Conservation (phyloP, 352 stramenopile genomes). For the Phytophthora cajani region DNA sequence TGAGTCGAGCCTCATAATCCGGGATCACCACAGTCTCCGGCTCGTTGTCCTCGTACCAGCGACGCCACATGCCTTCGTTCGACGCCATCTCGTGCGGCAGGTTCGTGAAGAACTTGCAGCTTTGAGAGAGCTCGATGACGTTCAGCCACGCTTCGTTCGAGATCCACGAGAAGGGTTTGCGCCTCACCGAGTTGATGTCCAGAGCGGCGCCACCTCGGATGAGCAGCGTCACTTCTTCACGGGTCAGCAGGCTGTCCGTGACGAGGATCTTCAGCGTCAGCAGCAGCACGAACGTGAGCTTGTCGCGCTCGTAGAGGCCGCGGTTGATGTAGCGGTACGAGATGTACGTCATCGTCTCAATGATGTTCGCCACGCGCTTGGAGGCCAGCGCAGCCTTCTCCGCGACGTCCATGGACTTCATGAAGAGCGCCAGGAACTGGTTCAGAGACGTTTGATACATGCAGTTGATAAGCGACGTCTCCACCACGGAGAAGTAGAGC, state of each 20-base stretch:
- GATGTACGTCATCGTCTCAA: constrained; percentile 99
- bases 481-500: constrained; percentile 98
- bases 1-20: constrained; percentile 94
- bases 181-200: constrained; percentile 96
- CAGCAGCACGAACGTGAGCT: constrained; percentile 98
- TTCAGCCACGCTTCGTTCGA: constrained; percentile 98
- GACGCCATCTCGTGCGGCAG: constrained; percentile 96
- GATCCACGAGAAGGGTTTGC: constrained; percentile 98
- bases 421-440: constrained; percentile 98
- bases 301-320: constrained; percentile 98
- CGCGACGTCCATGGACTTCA: constrained; percentile 97
- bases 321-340: constrained; percentile 99
- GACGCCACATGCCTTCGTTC: constrained; percentile 96
- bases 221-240: constrained; percentile 95
- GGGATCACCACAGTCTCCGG: constrained; percentile 96
- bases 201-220: constrained; percentile 95
- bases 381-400: constrained; percentile 97
- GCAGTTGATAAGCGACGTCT: constrained; percentile 98
- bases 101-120: constrained; percentile 97
- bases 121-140: constrained; percentile 95
- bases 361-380: constrained; percentile 98
- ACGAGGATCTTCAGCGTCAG: constrained; percentile 99
- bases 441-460: constrained; percentile 99
- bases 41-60: constrained; percentile 98
- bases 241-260: constrained; percentile 92